These are phyloP conservation scores for Ceratobasidium sp. DNA, from an alignment of 1,284 basidiomycete species.

Conservation along the genomic window DNA sequence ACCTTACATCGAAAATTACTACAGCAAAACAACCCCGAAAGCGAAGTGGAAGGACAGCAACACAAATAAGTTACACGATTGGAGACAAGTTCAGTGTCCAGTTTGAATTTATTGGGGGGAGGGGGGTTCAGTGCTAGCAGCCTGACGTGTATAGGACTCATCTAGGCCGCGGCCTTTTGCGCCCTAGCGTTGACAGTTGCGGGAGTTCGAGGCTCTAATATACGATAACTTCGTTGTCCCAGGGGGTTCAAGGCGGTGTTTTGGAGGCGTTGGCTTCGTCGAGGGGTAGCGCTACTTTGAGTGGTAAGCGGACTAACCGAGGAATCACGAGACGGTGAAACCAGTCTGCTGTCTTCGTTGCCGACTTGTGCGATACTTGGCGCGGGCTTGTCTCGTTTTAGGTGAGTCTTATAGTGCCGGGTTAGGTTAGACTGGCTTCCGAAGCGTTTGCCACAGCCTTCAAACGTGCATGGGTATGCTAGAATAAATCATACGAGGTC, in stretches of 20 bases:
- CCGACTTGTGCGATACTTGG: background rate
- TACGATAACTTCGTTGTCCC: background rate
- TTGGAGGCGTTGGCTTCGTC: background rate
- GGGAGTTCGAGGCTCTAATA: constrained; percentile 2
- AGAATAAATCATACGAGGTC: background rate
- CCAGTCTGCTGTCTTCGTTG: background rate
- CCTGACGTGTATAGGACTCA: background rate
- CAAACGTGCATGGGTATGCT: constrained; percentile 6
- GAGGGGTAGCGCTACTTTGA: background rate
- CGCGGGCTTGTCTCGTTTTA: background rate
- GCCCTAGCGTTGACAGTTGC: background rate
- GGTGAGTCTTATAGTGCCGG: constrained; percentile 14
- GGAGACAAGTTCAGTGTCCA: background rate
- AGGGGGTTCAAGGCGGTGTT: background rate
- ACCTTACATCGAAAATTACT: background rate
- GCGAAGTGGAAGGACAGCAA: background rate
- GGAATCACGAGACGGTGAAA: background rate
- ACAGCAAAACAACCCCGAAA: background rate
- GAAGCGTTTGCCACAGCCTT: constrained; percentile 16
- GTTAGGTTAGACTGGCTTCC: constrained; percentile 23
- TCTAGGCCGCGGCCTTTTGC: background rate
- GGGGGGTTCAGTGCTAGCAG: background rate
- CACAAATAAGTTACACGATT: constrained; percentile 2
- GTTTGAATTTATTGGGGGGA: no score
- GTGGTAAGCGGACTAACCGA: background rate